A percentile compares a stretch with the other conserved stretches of the same genome.
Conservation (phyloP, 2,329 filamentous ascomycete species). For the Helminthosporium solani region DNA sequence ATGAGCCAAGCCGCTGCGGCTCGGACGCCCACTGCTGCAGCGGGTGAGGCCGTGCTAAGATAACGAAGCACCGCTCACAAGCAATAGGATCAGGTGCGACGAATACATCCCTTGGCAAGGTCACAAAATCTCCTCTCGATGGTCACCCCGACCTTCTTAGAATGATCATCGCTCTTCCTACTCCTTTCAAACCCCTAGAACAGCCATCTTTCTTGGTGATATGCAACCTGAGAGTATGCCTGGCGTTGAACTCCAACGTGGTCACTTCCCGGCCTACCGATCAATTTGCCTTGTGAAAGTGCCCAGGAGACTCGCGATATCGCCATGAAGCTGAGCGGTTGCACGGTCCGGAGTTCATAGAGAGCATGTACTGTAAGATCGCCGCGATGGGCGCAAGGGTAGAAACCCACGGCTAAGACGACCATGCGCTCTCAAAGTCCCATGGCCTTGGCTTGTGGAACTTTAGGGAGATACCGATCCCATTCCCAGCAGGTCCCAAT, state of each 20-base stretch:
- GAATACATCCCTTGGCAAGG: slow-evolving; percentile 1
- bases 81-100: not conserved
- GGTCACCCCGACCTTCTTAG: slow-evolving; percentile 5
- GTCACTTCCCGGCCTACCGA: slow-evolving; percentile 2
- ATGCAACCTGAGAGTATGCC: slow-evolving; percentile 1
- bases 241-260: not conserved
- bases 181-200: slow-evolving; percentile 2
- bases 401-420: slow-evolving; percentile 6
- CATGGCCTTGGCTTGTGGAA: slow-evolving; percentile 6
- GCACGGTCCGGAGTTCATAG: slow-evolving; percentile 11
- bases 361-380: not conserved
- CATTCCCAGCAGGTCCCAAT: not conserved
- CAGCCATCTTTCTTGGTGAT: slow-evolving; percentile 1
- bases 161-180: slow-evolving; percentile 6
- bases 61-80: slow-evolving; percentile 20
- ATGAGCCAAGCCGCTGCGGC: slow-evolving; percentile 12
- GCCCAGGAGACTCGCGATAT: not conserved
- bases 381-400: slow-evolving; percentile 5
- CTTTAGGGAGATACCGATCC: not conserved
- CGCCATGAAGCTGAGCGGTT: slow-evolving; percentile 12
- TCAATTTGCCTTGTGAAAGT: slow-evolving; percentile 1
- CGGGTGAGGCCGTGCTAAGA: slow-evolving; percentile 33
- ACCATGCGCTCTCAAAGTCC: slow-evolving; percentile 2
- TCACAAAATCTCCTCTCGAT: slow-evolving; percentile 7
- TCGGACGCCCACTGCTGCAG: slow-evolving; percentile 5